These are phyloP conservation scores for Perkinsela sp. DNA, from an alignment of 208 protist genomes.

Conservation along the genomic window DNA sequence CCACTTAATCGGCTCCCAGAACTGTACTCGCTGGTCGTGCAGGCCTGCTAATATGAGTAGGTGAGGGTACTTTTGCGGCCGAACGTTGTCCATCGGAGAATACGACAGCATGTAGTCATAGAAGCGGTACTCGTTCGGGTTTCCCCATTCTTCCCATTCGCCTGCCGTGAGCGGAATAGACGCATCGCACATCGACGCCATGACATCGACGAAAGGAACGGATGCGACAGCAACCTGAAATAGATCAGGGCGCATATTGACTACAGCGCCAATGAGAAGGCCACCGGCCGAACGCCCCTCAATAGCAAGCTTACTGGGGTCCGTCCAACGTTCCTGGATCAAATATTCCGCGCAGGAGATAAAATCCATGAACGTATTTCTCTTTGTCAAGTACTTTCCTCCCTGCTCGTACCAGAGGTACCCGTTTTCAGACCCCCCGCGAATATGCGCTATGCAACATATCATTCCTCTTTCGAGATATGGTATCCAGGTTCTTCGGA, in stretches of 20 bases:
- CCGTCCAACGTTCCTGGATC: conserved; percentile 22
- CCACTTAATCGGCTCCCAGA: conserved; percentile 70
- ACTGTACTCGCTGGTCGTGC: conserved; percentile 58
- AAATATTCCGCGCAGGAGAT: conserved; percentile 57
- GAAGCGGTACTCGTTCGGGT: conserved; percentile 68
- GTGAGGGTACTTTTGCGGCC: conserved; percentile 41
- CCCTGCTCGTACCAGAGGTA: conserved; percentile 54
- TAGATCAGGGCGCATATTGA: conserved; percentile 69
- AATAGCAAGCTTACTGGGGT: conserved; percentile 27
- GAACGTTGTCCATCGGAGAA: conserved; percentile 65
- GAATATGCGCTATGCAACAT: conserved; percentile 58
- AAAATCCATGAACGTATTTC: conserved; percentile 72
- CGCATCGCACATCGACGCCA: conserved; percentile 72
- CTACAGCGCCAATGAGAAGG: conserved; percentile 53
- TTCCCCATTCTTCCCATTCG: conserved; percentile 78
- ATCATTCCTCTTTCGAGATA: conserved; percentile 61
- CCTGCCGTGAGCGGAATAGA: conserved; percentile 57
- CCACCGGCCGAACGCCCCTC: conserved; percentile 69
- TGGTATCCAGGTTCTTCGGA: conserved; percentile 31
- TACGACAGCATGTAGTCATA: conserved; percentile 79
- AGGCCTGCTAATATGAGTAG: conserved; percentile 46
- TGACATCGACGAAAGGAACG: conserved; percentile 74
- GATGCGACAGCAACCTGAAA: conserved; percentile 40
- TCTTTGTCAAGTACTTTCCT: conserved; percentile 68
- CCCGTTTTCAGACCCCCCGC: conserved; percentile 70